Evolutionary conservation across 192 early-diverging fungal species (phyloP), one percentile per base, ranked within the genome.

Genomic region (Rhizophagus sp.): DNA sequence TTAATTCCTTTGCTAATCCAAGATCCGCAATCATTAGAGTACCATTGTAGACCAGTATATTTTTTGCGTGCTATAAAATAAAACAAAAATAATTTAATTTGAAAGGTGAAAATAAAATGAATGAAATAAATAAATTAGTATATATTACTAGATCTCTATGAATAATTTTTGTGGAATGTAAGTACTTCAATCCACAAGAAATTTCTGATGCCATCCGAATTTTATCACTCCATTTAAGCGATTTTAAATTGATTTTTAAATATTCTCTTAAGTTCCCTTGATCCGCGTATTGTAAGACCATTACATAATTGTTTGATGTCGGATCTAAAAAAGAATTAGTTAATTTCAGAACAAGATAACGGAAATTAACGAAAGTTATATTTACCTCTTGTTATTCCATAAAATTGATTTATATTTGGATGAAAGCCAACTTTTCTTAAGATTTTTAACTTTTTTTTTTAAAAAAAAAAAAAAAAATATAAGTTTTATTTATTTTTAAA

Each of bases 81-180:
- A 0, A n/a, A 27, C 61, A 76, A 33, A 76, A 13, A 24, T n/a
- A 33, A 39, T 17, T 76, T 17, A 33, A 63, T 10, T 44, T 44
- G 0, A 44, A 44, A 44, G 9, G 1, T 44, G 41, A 44, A 64
- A 63, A 8, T 8, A 62, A 76, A 22, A 22, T 63, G 6, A 22
- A 22, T 63, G 6, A 4, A 19, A 22, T 34, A 27, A 49, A 39
- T 15, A 34, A 10, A 25, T 5, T 39, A 64, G 64, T 41, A 36
- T 47, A 47, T 47, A 10, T 65, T 76, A 76, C 75, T 22, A 76
- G 33, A 64, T 76, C 75, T 64, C 62, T 22, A 12, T 76, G 75
- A 63, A 63, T 33, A 22, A 76, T 76, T 24, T 63, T 30, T 19
- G 15, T n/a, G 1, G n/a, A 9, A 44, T 76, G 62, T 41, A 76